Evolutionary conservation across 805 yeast species (phyloP).

Genomic region (Lachancea waltii): DNA sequence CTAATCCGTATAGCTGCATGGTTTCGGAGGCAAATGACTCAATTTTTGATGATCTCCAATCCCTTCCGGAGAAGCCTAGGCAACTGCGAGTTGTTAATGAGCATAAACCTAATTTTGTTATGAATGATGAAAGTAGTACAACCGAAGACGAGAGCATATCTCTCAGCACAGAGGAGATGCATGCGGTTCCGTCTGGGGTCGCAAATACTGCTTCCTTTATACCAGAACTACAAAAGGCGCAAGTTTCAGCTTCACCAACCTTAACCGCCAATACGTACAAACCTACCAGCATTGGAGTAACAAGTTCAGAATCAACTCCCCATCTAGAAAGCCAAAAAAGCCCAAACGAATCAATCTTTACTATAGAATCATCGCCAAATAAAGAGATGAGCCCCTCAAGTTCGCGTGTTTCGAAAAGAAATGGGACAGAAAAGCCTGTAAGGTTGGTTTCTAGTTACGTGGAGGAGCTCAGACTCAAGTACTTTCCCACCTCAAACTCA

Average conservation of each 20-base stretch:
- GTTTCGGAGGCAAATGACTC: not conserved
- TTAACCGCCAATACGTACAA: not conserved
- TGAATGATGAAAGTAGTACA: slow-evolving; percentile 17
- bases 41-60: slow-evolving; percentile 2
- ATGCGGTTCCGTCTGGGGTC: too few species aligned
- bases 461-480: slow-evolving; percentile 29
- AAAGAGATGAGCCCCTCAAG: too few species aligned
- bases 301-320: not conserved
- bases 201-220: not conserved
- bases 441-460: slow-evolving; percentile 31
- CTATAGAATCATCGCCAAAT: too few species aligned
- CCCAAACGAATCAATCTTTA: not conserved
- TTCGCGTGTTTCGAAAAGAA: not conserved
- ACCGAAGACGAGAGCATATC: slow-evolving; percentile 10
- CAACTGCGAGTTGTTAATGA: slow-evolving; percentile 29
- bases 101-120: slow-evolving; percentile 24
- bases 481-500: slow-evolving; percentile 30
- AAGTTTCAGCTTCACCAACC: not conserved
- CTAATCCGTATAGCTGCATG: too few species aligned
- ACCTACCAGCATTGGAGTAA: not conserved
- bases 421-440: slow-evolving; percentile 18
- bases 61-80: slow-evolving; percentile 10
- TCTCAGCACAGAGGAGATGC: not conserved
- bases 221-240: not conserved
- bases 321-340: slow-evolving; percentile 3